Conservation (phyloP, 2,329 filamentous ascomycete genomes). For the Alternaria incomplexa region DNA sequence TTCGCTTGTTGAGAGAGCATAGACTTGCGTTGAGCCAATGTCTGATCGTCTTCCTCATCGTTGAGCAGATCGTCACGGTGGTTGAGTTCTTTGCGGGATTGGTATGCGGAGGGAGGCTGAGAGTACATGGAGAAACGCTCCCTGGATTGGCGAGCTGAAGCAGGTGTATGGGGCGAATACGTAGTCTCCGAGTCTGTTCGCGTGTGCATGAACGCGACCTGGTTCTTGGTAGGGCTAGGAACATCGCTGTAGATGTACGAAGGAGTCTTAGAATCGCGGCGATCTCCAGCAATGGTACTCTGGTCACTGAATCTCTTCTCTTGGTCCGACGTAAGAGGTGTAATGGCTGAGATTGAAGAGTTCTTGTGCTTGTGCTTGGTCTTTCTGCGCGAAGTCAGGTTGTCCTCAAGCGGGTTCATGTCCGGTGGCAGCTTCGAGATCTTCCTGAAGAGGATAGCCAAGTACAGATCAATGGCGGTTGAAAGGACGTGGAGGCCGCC, state of each 20-base stretch:
- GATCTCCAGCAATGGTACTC: constrained; percentile 49
- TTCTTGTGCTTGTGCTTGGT: constrained; percentile 76
- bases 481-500: constrained; percentile 74
- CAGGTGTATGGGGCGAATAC: constrained; percentile 59
- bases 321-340: constrained; percentile 54
- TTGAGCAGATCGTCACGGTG: constrained; percentile 38
- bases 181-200: constrained; percentile 67
- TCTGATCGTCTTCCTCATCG: constrained; percentile 37
- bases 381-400: constrained; percentile 73
- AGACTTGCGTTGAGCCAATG: constrained; percentile 41
- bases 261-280: constrained; percentile 39
- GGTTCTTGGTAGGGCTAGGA: constrained; percentile 46
- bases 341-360: constrained; percentile 57
- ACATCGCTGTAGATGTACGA: constrained; percentile 37
- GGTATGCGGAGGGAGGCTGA: constrained; percentile 43
- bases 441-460: constrained; percentile 79
- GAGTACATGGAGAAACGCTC: constrained; percentile 54
- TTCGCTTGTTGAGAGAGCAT: constrained; percentile 42
- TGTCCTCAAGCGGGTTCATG: constrained; percentile 91
- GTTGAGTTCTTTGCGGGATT: constrained; percentile 48
- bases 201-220: constrained; percentile 82
- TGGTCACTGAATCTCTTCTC: constrained; percentile 67
- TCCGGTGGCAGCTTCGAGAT: constrained; percentile 86
- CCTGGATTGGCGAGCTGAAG: constrained; percentile 61
- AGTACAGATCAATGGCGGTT: constrained; percentile 72